Base-by-base conservation (phyloP, 176 grass and related monocot genomes). In the Avena eriantha region DNA sequence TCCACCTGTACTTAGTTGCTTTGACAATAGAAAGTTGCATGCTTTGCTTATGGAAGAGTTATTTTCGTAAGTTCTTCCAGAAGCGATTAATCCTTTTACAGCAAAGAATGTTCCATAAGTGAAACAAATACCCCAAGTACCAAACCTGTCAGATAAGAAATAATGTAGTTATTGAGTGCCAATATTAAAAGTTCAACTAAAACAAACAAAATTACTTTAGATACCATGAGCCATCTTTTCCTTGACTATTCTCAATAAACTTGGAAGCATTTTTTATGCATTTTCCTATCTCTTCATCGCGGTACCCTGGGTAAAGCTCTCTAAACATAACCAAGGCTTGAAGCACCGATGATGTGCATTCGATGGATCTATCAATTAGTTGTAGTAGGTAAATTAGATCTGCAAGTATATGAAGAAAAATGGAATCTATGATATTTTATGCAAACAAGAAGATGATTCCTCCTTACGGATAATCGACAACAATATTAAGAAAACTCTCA, bases 301-400 rank as follows among this genome's bases (percentile, higher is more conserved):
- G 84, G 39, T 94, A 86, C 2, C 26, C 48, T 0, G 78, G 90
- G 78, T 92, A 39, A 12, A 90, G 19, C 14, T 90, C 90, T 70
- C 12, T 85, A 2, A 92, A 92, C 76, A 67, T 61, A 26, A 89
- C 39, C 0, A 90, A 45, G 43, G 87, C 73, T 89, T 90, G 73
- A 15, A 95, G 75, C 29, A 59, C 90, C 3, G 93, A 89, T 75
- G 93, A 92, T 31, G 93, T 92, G 67, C 85, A 86, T 85, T 95
- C 90, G 8, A 88, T 49, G n/a, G 48, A 87, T 76, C 90, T 94
- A 54, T 33, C 23, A 85, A 5, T 85, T 73, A 18, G 73, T 83
- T 74, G 0, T 31, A n/a, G 0, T 46, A 2, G 8, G 12, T 16
- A 0, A 84, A 22, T 80, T 33, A 79, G 12, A 0, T 81, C 11